Base-by-base conservation (phyloP, 192 early-diverging fungal genomes). In the Coemansia sp. region DNA sequence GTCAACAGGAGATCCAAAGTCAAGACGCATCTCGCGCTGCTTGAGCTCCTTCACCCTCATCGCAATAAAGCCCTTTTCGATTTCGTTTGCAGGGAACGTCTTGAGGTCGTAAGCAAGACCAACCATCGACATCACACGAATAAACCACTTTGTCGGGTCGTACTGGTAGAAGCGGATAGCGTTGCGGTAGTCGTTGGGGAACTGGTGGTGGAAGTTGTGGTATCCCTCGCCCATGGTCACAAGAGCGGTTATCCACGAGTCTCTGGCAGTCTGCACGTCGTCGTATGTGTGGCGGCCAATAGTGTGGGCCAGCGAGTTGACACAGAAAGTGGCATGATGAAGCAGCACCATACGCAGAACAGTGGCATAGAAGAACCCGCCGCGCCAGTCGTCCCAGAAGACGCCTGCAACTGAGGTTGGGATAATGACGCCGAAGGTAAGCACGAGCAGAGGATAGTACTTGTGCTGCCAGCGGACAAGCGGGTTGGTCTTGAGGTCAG, bases 251-350 rank as follows among this genome's bases (percentile, higher is more conserved):
- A 92, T 69, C 70, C 89, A 87, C 68, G 92, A 90, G 68, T 91
- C 89, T 56, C 90, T 85, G 12, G 90, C 92, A 0, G 92, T 90
- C 63, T 88, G 82, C 50, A 85, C 80, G 73, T 94, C 92, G 75
- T 95, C 94, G 71, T 88, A 94, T 14, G 89, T 83, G 32, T 70
- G 75, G 17, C 89, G 87, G 34, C 92, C 92, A 14, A 92, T 72
- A 36, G 75, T 91, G 72, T 94, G 92, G 5, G 92, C 92, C 31
- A 94, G 77, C 25, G 88, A 89, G 83, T 94, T 94, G 50, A 94
- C 87, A 61, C 91, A 94, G 83, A 94, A 94, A 25, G 93, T 94
- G 48, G 92, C 90, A 65, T 94, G 93, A 75, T 94, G 93, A 36
- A 94, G 84, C 58, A 89, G 80, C 17, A 90, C 89, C 55, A 92